A percentile compares a stretch with the other conserved stretches of the same genome.
phyloP scores from a whole-genome alignment of 305 asterid species.

The Fraxinus platypoda region DNA sequence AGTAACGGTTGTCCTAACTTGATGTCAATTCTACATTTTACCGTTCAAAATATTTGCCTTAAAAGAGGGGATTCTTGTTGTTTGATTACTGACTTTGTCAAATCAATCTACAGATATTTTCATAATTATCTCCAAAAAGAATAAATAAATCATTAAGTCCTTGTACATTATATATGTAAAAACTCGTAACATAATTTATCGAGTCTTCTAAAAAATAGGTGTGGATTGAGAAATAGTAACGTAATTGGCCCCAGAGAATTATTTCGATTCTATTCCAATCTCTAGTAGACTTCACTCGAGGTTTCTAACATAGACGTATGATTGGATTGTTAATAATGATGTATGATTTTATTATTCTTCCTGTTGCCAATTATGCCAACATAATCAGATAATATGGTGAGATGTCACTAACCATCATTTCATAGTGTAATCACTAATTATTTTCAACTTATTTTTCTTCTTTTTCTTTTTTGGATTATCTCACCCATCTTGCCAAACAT shows the following conservation, averaged over 20 bases:
- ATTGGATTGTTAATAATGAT: neutral
- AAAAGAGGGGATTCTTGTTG: neutral
- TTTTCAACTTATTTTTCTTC: neutral
- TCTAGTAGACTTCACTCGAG: neutral
- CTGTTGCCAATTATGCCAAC: conserved; percentile 26
- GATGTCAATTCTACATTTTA: conserved; percentile 9
- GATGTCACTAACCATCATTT: neutral
- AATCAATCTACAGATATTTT: neutral
- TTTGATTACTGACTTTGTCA: conserved; percentile 9
- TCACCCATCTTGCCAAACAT: neutral
- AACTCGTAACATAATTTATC: neutral
- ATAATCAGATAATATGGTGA: neutral
- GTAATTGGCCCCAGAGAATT: conserved; percentile 13
- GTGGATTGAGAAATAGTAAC: neutral
- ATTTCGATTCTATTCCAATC: conserved; percentile 20
- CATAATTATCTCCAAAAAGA: neutral
- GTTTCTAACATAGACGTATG: conserved; percentile 9
- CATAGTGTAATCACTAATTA: neutral
- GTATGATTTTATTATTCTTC: conserved; percentile 27
- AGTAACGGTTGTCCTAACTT: neutral
- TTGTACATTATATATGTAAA: too few species aligned
- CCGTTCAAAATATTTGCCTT: neutral
- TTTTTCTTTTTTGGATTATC: neutral
- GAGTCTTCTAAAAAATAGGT: neutral
- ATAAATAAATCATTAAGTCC: too few species aligned